phyloP scores from a whole-genome alignment of 2,329 filamentous ascomycete genomes.

The Stachybotrys chlorohalonatus region DNA sequence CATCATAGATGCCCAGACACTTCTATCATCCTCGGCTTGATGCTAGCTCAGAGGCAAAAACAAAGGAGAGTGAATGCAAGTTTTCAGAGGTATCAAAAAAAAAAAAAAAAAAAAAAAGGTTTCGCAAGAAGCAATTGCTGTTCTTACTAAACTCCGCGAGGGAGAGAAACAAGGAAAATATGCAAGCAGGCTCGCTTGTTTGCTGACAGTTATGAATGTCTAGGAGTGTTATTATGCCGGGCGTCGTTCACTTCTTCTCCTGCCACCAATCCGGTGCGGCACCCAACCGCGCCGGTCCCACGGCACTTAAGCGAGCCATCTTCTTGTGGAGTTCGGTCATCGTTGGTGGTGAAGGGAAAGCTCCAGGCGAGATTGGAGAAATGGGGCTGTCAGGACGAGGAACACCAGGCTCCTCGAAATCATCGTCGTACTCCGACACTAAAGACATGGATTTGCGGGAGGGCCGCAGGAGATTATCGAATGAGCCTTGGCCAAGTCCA shows the following conservation, averaged over 20 bases:
- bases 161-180: not conserved
- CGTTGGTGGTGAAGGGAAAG: conserved; percentile 13
- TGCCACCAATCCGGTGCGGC: conserved; percentile 8
- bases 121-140: not conserved
- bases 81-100: not conserved
- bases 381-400: conserved; percentile 31
- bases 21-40: not conserved
- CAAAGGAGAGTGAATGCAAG: not conserved
- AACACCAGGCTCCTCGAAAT: conserved; percentile 14
- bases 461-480: not conserved
- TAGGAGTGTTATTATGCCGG: not conserved
- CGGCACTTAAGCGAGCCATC: conserved; percentile 27
- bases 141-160: not conserved
- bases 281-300: conserved; percentile 14
- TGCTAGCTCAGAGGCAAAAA: not conserved
- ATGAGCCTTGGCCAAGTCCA: conserved; percentile 3
- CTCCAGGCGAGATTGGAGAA: conserved; percentile 23
- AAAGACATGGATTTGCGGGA: not conserved
- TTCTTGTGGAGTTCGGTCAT: conserved; percentile 24
- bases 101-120: not conserved
- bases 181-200: not conserved
- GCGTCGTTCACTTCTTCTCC: not conserved
- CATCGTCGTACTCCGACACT: not conserved
- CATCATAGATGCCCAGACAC: not conserved
- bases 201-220: not conserved